A percentile compares a stretch with the other conserved stretches of the same genome.
phyloP scores from a whole-genome alignment of 139 green algal genomes.

The Dunaliella sp. region DNA sequence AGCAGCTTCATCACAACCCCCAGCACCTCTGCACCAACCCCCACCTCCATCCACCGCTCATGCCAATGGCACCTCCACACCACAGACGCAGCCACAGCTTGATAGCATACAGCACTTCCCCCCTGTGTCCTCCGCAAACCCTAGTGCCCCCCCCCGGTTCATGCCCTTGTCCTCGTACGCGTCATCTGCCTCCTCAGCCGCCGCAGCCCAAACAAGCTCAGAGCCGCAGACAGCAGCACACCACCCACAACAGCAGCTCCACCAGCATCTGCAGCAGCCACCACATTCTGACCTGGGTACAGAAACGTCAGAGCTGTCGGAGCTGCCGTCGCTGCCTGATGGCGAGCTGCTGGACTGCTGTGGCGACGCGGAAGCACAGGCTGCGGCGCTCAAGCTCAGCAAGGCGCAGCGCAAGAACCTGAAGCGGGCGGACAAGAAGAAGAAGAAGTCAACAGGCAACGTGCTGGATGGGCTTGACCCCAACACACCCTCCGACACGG shows the following conservation, averaged over 20 bases:
- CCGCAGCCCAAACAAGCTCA: neutral
- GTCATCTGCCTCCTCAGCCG: neutral
- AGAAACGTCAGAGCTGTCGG: neutral
- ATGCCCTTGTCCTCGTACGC: neutral
- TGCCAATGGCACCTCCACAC: neutral
- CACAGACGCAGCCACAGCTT: slow-evolving; percentile 9
- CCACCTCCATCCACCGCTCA: too few species aligned
- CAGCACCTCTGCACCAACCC: neutral
- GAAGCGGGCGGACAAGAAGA: slow-evolving; percentile 67
- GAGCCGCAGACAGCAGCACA: slow-evolving; percentile 1
- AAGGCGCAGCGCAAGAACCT: slow-evolving; percentile 72
- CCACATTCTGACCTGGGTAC: neutral
- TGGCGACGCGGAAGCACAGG: slow-evolving; percentile 27
- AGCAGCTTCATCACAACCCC: slow-evolving; percentile 13
- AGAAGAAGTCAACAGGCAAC: slow-evolving; percentile 22
- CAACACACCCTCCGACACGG: neutral
- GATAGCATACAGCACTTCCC: slow-evolving; percentile 2
- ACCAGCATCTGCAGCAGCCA: slow-evolving; percentile 5
- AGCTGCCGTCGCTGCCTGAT: neutral
- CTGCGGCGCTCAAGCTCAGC: slow-evolving; percentile 40
- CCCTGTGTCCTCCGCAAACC: neutral
- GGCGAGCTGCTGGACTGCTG: slow-evolving; percentile 19
- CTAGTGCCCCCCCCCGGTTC: slow-evolving; percentile 1
- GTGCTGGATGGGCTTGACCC: neutral
- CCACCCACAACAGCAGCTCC: slow-evolving; percentile 10